Base-by-base conservation (phyloP, 225 moss, liverwort and hornwort genomes). In the Neckera pumila region DNA sequence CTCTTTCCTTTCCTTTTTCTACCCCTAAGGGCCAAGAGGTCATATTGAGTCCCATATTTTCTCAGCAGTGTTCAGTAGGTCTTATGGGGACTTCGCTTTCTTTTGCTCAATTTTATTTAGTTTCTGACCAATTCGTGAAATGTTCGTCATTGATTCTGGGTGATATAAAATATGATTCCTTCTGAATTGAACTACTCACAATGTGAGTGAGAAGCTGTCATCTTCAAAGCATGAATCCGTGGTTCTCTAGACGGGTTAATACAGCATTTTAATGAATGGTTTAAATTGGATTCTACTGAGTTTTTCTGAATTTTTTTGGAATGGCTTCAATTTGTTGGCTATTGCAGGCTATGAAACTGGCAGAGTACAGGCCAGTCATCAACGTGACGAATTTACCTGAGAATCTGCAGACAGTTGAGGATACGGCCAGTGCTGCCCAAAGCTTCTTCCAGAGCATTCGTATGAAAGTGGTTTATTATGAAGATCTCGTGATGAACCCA, bases 331-430 rank as follows among this genome's bases (percentile, higher is more conserved):
- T 73, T 51, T 38, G 28, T 67, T 74, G 72, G 64, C 28, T 79
- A 47, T 77, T 34, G 20, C 90, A 95, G 95, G 95, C 95, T 34
- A 79, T 85, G 91, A 94, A 91, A 85, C 80, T 95, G 75, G 95
- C 94, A 69, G 95, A 95, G 82, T 95, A 94, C 77, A 95, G 86
- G 88, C 95, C 95, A 87, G 79, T 92, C 15, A 88, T 95, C 56
- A 89, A 95, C 82, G 91, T 95, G 77, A 80, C 90, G 85, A 81
- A 88, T 86, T 67, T 95, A 73, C 84, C 79, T 36, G 86, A 90
- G 53, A 92, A 85, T 60, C 78, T 95, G 88, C 93, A 89, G 79
- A 85, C 89, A 81, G 89, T 93, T 9, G 93, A 94, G 86, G 87
- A 94, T n/a, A 91, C 85, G 59, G 66, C 93, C 62, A 83, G 70